Evolutionary conservation across 441 rosid genomes (phyloP).

Genomic region (Euphorbia schlechtendalii): DNA sequence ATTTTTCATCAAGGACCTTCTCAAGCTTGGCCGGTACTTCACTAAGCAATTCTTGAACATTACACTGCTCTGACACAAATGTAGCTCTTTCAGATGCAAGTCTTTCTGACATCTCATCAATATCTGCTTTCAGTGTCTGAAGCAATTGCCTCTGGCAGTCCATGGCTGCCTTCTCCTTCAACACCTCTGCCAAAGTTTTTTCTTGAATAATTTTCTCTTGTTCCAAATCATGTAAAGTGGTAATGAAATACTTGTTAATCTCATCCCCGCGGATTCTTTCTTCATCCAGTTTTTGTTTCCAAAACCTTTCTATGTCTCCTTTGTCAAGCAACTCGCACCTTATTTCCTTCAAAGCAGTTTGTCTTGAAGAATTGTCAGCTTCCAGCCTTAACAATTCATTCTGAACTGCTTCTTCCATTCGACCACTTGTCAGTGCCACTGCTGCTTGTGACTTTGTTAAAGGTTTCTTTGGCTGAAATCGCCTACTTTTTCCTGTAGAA

Average conservation of each 20-base stretch:
- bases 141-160: constrained; percentile 80
- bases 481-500: constrained; percentile 66
- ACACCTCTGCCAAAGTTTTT: constrained; percentile 37
- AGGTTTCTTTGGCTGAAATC: constrained; percentile 79
- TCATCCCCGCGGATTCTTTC: constrained; percentile 46
- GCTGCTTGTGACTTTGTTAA: constrained; percentile 77
- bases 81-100: constrained; percentile 57
- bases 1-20: too few relatives aligned
- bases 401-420: constrained; percentile 53
- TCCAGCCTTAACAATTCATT: constrained; percentile 58
- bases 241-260: constrained; percentile 38
- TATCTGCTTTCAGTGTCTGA: constrained; percentile 49
- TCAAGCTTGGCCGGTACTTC: too few relatives aligned
- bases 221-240: constrained; percentile 44
- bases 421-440: constrained; percentile 73
- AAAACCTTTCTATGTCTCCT: constrained; percentile 56
- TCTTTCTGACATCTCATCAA: constrained; percentile 64
- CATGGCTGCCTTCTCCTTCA: constrained; percentile 74
- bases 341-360: constrained; percentile 58
- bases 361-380: constrained; percentile 44
- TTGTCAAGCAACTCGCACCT: constrained; percentile 53
- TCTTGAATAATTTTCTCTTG: constrained; percentile 42
- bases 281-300: constrained; percentile 57
- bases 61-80: too few relatives aligned
- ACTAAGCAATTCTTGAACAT: too few relatives aligned